Conservation (phyloP, 2,329 filamentous ascomycete species). For the Eurotiales sp. region DNA sequence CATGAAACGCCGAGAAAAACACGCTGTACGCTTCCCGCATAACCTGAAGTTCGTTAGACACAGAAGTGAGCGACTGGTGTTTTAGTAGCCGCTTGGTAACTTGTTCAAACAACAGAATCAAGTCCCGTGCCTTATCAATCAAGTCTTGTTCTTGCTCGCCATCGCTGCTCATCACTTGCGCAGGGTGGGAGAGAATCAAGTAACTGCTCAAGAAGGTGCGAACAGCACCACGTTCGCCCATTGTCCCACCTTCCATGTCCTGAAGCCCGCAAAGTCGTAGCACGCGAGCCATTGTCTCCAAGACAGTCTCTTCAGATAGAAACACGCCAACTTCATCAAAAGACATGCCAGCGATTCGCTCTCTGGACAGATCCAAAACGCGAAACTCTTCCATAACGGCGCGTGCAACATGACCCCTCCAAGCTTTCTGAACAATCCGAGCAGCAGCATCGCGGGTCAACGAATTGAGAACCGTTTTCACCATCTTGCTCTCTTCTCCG, state of each 20-base stretch:
- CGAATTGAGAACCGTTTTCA: constrained; percentile 29
- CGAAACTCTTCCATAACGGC: constrained; percentile 50
- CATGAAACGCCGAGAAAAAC: constrained; percentile 60
- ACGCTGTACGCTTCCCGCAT: constrained; percentile 56
- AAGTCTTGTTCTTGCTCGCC: constrained; percentile 61
- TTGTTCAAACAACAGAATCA: constrained; percentile 55
- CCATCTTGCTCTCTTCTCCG: constrained; percentile 41
- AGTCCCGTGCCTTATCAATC: constrained; percentile 57
- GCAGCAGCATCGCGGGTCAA: constrained; percentile 53
- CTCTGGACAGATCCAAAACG: constrained; percentile 50
- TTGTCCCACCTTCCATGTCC: constrained; percentile 47
- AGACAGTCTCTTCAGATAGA: constrained; percentile 52
- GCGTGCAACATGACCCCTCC: constrained; percentile 51
- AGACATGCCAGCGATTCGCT: constrained; percentile 48
- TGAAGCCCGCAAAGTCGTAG: constrained; percentile 56
- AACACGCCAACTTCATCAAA: constrained; percentile 59
- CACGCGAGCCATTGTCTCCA: constrained; percentile 51
- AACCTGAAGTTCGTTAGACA: constrained; percentile 44
- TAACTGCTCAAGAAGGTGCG: constrained; percentile 62
- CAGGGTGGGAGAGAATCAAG: constrained; percentile 59
- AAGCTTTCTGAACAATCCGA: constrained; percentile 55
- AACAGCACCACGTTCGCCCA: constrained; percentile 50
- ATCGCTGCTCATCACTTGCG: constrained; percentile 57
- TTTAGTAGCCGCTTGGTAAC: constrained; percentile 48
- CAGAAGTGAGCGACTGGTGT: constrained; percentile 38